Conservation (phyloP, 208 protist species). For the Trypanosoma grayi region DNA sequence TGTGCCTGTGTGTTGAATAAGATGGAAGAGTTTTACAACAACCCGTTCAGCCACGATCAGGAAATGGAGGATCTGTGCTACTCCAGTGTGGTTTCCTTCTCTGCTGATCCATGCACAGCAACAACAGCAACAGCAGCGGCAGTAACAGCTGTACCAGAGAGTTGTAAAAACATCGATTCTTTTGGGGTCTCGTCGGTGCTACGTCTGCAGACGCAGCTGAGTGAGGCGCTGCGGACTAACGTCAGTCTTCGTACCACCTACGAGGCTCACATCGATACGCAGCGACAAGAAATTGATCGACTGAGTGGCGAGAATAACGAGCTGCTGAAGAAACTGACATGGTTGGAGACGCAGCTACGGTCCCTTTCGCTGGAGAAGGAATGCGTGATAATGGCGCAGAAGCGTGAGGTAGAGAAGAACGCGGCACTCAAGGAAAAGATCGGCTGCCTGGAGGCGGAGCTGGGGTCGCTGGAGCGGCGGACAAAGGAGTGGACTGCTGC, state of each 20-base stretch:
- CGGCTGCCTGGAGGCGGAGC: constrained; percentile 38
- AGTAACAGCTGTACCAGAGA: too few relatives aligned
- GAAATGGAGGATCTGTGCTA: constrained; percentile 65
- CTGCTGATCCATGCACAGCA: background rate
- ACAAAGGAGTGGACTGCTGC: constrained; percentile 7
- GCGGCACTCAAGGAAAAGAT: constrained; percentile 42
- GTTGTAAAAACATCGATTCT: background rate
- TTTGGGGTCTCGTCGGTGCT: constrained; percentile 1
- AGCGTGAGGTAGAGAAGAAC: constrained; percentile 57
- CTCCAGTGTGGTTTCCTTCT: background rate
- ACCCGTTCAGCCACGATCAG: constrained; percentile 49
- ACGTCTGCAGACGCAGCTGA: constrained; percentile 22
- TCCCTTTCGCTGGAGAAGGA: constrained; percentile 63
- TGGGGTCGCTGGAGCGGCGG: constrained; percentile 16
- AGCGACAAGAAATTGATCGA: constrained; percentile 43
- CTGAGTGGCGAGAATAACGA: constrained; percentile 50
- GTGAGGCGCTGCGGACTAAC: constrained; percentile 21
- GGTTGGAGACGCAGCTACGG: constrained; percentile 49
- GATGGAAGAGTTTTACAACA: constrained; percentile 53
- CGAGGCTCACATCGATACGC: constrained; percentile 42
- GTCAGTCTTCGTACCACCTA: constrained; percentile 28
- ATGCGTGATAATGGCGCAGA: constrained; percentile 42
- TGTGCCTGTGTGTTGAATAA: constrained; percentile 3
- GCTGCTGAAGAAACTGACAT: constrained; percentile 35
- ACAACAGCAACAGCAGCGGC: background rate